A percentile compares a stretch with the other conserved stretches of the same genome.
Conservation (phyloP, 371 early-diverging fungal genomes). For the Rozella allomycis region DNA sequence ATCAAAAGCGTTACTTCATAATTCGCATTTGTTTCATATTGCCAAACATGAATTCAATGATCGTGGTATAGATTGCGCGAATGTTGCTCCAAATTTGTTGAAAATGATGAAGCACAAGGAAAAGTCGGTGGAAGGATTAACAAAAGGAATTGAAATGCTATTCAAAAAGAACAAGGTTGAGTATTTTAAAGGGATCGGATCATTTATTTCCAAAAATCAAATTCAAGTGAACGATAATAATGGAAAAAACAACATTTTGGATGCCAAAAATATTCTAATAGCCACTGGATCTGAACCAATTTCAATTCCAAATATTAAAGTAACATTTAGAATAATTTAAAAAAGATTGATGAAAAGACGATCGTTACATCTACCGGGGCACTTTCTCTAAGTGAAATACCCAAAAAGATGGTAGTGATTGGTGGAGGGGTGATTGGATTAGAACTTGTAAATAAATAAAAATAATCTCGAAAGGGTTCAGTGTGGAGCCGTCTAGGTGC, state of each 20-base stretch:
- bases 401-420: constrained; percentile 92
- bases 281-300: constrained; percentile 92
- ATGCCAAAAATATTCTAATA: constrained; percentile 84
- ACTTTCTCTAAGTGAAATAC: constrained; percentile 69
- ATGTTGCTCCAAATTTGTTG: constrained; percentile 59
- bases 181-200: constrained; percentile 80
- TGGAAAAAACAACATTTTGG: constrained; percentile 41
- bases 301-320: constrained; percentile 74
- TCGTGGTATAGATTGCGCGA: constrained; percentile 75
- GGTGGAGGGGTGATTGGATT: constrained; percentile 97
- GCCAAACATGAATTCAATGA: constrained; percentile 70
- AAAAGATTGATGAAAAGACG: constrained; percentile 66
- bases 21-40: constrained; percentile 87
- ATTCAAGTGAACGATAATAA: constrained; percentile 56
- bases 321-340: constrained; percentile 5
- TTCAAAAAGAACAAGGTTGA: constrained; percentile 92
- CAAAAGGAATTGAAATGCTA: constrained; percentile 76
- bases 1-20: constrained; percentile 91
- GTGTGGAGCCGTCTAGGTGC: constrained; percentile 90
- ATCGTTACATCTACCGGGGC: constrained; percentile 94
- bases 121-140: constrained; percentile 63
- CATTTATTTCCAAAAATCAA: constrained; percentile 48
- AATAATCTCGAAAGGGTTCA: no score
- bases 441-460: no score
- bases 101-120: constrained; percentile 80